Base-by-base conservation (phyloP, 2,329 filamentous ascomycete species). In the Microascus cirrosus region DNA sequence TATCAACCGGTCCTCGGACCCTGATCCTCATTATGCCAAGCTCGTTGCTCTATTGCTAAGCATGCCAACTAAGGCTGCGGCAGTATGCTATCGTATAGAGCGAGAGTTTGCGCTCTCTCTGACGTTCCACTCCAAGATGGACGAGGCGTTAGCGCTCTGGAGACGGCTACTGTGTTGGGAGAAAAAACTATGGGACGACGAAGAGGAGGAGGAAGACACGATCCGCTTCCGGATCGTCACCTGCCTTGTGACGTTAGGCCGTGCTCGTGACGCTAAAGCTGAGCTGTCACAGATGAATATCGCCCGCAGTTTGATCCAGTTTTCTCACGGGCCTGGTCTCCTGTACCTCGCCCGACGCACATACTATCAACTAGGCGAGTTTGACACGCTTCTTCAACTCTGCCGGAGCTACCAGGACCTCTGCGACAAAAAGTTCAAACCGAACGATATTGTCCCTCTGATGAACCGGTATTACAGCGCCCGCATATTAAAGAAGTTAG, bases 271-370 rank as follows among this genome's bases (percentile, higher is more conserved):
- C 10, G 56, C 56, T 22, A 53, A 48, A 24, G 52, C 35, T 20
- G 56, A 58, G 39, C 22, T 54, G 34, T 28, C 25, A 10, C 25
- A 22, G 36, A 24, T 48, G 2, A 15, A 58, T 48, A 24, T 58
- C 15, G 51, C 56, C 5, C 51, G 28, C 28, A 54, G 52, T 18
- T 32, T 58, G n/a, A 54, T 58, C 51, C 56, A 58, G 51, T 58
- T 36, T 51, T n/a, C 25, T 18, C 56, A 58, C 42, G 56, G 56
- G 2, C 51, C 51, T 20, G 25, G 39, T 18, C 35, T 58, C n/a
- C 35, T 58, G 18, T 54, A 54, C 28, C 36, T 54, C 7, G 56
- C 39, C 25, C 51, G 56, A 24, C 56, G 51, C 13, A 39, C 42
- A 12, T 36, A 54, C 12, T 58, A 32, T 32, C 35, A 51, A 11